These are phyloP conservation scores for Rehmannia glutinosa DNA, from an alignment of 257 asterid genomes.

Conservation along the genomic window DNA sequence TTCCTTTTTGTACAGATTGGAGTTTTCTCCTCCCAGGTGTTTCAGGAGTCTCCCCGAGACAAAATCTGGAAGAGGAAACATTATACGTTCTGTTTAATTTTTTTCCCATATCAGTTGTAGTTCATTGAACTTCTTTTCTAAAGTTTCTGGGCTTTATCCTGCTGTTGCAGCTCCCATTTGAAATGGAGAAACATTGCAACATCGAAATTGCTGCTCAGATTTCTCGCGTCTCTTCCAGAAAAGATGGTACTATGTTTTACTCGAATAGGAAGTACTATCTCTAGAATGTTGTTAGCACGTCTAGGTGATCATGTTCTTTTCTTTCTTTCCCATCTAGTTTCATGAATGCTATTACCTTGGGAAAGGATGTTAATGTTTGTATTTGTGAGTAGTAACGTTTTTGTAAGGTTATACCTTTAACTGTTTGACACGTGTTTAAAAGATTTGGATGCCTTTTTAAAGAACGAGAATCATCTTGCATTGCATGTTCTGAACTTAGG, in stretches of 20 bases:
- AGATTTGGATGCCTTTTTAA: too few relatives aligned
- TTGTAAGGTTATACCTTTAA: too few relatives aligned
- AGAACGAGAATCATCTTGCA: too few relatives aligned
- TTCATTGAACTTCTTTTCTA: constrained; percentile 9
- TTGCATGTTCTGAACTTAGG: too few relatives aligned
- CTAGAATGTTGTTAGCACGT: not conserved
- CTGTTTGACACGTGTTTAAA: too few relatives aligned
- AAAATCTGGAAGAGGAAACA: constrained; percentile 90
- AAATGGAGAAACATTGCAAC: constrained; percentile 97
- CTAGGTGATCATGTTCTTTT: not conserved
- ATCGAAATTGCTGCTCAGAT: constrained; percentile 93
- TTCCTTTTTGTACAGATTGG: constrained; percentile 68
- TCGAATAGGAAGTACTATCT: constrained; percentile 2
- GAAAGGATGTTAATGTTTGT: too few relatives aligned
- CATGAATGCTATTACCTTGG: not conserved
- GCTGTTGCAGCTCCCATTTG: constrained; percentile 78
- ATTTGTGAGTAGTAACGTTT: too few relatives aligned
- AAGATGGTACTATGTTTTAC: constrained; percentile 53
- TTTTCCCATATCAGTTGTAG: constrained; percentile 11
- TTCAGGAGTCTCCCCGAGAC: constrained; percentile 94
- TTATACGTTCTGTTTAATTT: constrained; percentile 36
- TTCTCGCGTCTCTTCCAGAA: constrained; percentile 62
- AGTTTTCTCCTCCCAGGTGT: constrained; percentile 95
- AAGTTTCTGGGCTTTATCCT: constrained; percentile 23
- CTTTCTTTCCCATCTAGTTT: constrained; percentile 3